A percentile compares a stretch with the other conserved stretches of the same genome.
Evolutionary conservation across 2,329 filamentous ascomycete genomes (phyloP).

Genomic region (Gnomoniopsis smithogilvyi): DNA sequence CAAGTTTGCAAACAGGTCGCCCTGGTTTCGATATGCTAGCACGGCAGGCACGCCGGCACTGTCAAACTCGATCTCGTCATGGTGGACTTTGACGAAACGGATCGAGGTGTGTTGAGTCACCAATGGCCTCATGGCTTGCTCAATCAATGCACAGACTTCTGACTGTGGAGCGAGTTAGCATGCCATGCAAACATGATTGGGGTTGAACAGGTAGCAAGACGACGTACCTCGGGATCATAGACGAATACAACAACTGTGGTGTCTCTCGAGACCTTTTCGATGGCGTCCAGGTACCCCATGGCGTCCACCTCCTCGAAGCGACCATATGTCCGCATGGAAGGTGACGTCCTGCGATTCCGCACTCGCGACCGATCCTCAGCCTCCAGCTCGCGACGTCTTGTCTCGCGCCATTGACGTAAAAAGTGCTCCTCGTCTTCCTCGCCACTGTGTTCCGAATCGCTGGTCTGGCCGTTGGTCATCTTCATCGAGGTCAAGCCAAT

Average conservation of each 20-base stretch:
- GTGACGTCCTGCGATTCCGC: constrained; percentile 67
- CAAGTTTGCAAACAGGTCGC: constrained; percentile 86
- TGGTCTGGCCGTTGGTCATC: constrained; percentile 31
- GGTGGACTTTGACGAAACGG: constrained; percentile 88
- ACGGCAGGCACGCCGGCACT: constrained; percentile 82
- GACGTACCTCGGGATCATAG: constrained; percentile 76
- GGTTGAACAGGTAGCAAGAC: background rate
- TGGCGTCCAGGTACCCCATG: constrained; percentile 88
- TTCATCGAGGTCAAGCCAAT: constrained; percentile 41
- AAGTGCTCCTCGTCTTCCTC: constrained; percentile 76
- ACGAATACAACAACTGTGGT: constrained; percentile 92
- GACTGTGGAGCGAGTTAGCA: constrained; percentile 50
- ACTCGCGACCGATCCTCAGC: constrained; percentile 50
- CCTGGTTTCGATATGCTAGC: constrained; percentile 80
- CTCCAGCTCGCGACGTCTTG: constrained; percentile 74
- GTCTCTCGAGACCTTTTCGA: constrained; percentile 80
- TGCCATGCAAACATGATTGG: background rate
- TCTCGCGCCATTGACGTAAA: constrained; percentile 80
- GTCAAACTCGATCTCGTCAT: constrained; percentile 92
- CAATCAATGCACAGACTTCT: constrained; percentile 73
- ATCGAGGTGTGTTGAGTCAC: constrained; percentile 68
- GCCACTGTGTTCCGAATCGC: constrained; percentile 44
- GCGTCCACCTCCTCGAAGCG: constrained; percentile 82
- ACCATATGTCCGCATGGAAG: constrained; percentile 75
- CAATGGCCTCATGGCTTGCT: constrained; percentile 72